Conservation (phyloP, 306 rosid species). For the Luffa aegyptiaca region DNA sequence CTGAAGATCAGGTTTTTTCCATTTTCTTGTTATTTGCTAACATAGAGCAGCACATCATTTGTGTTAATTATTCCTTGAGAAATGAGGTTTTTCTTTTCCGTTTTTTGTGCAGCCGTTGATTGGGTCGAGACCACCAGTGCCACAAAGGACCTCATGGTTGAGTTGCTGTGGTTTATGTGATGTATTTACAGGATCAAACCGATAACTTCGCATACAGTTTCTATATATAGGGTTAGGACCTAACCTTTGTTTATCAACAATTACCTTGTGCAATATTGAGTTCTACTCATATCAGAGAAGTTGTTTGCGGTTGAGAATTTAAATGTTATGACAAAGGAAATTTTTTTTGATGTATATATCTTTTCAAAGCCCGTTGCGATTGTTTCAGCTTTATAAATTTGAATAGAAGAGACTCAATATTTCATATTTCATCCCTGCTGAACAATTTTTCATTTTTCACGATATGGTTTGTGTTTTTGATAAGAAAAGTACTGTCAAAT, state of each 20-base stretch:
- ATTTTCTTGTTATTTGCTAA: background rate
- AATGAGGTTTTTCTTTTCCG: background rate
- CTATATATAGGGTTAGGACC: slow-evolving; percentile 7
- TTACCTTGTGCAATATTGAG: background rate
- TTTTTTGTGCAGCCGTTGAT: slow-evolving; percentile 5
- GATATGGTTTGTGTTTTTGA: background rate
- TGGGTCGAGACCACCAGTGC: background rate
- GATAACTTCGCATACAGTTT: background rate
- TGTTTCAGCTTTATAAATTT: background rate
- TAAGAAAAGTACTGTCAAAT: background rate
- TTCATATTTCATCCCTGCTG: background rate
- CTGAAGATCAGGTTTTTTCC: slow-evolving; percentile 55
- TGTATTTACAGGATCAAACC: slow-evolving; percentile 13
- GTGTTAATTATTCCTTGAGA: background rate
- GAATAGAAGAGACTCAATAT: background rate
- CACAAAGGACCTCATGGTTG: slow-evolving; percentile 8
- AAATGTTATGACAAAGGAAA: background rate
- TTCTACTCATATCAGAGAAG: background rate
- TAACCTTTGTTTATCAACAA: background rate
- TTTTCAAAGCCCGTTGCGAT: background rate
- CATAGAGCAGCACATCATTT: background rate
- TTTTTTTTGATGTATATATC: background rate
- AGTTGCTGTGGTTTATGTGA: slow-evolving; percentile 21
- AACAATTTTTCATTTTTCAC: background rate
- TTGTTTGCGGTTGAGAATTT: background rate